A percentile compares a stretch with the other conserved stretches of the same genome.
phyloP scores from a whole-genome alignment of 2,329 filamentous ascomycete genomes.

The Grosmannia huntii region DNA sequence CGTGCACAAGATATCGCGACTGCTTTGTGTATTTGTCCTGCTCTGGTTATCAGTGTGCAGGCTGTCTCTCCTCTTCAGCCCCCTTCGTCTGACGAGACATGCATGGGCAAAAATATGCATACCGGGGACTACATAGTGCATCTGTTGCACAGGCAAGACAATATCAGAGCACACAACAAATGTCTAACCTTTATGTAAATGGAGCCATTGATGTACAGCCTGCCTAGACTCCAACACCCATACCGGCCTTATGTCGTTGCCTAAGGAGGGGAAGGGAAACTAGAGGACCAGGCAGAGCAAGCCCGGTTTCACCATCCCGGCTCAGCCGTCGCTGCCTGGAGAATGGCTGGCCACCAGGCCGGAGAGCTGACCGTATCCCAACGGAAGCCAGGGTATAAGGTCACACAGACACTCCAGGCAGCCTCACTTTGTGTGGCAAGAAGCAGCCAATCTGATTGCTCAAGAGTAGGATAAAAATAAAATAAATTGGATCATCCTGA shows the following conservation, averaged over 20 bases:
- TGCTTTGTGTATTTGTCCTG: background rate
- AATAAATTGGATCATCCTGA: background rate
- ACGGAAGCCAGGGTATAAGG: background rate
- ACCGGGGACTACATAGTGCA: background rate
- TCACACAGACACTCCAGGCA: background rate
- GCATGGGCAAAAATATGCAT: background rate
- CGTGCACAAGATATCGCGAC: background rate
- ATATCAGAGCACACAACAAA: background rate
- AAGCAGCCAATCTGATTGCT: background rate
- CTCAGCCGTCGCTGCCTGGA: background rate
- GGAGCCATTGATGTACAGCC: background rate
- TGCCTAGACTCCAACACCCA: background rate
- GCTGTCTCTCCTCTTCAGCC: background rate
- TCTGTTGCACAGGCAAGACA: background rate
- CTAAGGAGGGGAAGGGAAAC: background rate
- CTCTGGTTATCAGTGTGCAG: background rate
- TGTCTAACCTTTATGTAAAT: background rate
- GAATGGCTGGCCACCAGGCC: background rate
- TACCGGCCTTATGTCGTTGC: background rate
- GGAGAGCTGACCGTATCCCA: background rate
- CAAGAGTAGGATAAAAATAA: background rate
- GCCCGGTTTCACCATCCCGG: background rate
- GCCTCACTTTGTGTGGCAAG: background rate
- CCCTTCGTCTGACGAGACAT: background rate
- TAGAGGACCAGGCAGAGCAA: background rate